Base-by-base conservation (phyloP, 352 stramenopile genomes). In the Phytophthora sp. region DNA sequence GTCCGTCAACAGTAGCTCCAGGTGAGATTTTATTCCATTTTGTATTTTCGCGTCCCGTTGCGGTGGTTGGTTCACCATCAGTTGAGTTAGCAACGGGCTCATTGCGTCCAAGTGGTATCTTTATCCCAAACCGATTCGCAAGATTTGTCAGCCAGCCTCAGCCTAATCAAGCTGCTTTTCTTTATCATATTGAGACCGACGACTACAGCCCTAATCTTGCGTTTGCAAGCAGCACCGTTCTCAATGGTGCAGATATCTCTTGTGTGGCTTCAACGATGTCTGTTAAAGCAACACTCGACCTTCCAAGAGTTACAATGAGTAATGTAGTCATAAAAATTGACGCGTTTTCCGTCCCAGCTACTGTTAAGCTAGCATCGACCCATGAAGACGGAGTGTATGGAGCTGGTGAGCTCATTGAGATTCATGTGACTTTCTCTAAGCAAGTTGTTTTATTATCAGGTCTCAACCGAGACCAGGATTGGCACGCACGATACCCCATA, bases 11-110 rank as follows among this genome's bases (percentile, higher is more conserved):
- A 0, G 73, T 91, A 9, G 73, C 54, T 41, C 77, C 84, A 3
- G 84, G 84, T 1, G 81, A 94, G 37, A 89, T 94, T 44, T 61
- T 86, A 1, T 92, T 94, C 45, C 69, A 79, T 12, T 3, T 92
- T 7, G 61, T 85, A 8, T 94, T 91, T 56, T 89, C 78, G 20
- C 70, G 80, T 3, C 35, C 79, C 0, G 79, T 94, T 1, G 59
- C 58, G 8, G 74, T 94, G 2, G 46, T 80, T 15, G 81, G 69
- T 1, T 49, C 60, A 0, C 81, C 82, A 5, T 77, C 67, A 2
- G 59, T 90, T 1, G 79, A 88, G 15, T 59, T 94, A 15, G 81
- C 79, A 1, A 92, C 84, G 0, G 82, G 82, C 0, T 88, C 76
- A 4, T 44, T 87, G 2, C 78, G 74, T 27, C 46, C 67, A 5